phyloP scores from a whole-genome alignment of 352 stramenopile genomes.

The Globisporangium parvum region DNA sequence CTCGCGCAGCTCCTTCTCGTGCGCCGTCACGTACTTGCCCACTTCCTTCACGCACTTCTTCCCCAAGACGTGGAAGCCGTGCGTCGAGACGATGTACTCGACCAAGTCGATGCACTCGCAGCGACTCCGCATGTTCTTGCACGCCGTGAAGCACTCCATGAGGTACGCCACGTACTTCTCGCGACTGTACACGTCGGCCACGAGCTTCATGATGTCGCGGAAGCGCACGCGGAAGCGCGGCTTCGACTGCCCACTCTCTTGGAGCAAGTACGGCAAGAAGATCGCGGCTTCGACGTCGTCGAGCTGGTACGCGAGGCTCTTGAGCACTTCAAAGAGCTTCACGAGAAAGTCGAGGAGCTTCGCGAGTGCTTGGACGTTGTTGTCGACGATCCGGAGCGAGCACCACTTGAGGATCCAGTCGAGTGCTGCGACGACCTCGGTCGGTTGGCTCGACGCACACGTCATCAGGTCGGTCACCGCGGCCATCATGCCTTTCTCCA shows the following conservation, averaged over 20 bases:
- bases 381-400: constrained; percentile 78
- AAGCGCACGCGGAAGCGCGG: constrained; percentile 76
- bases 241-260: constrained; percentile 84
- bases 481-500: constrained; percentile 82
- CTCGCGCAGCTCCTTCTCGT: constrained; percentile 83
- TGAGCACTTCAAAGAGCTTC: constrained; percentile 80
- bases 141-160: constrained; percentile 76
- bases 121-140: constrained; percentile 84
- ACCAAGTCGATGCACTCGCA: constrained; percentile 82
- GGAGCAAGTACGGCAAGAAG: constrained; percentile 73
- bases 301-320: constrained; percentile 48
- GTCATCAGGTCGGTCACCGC: constrained; percentile 69
- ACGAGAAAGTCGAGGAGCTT: constrained; percentile 81
- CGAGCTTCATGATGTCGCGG: constrained; percentile 79
- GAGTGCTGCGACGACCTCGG: constrained; percentile 61
- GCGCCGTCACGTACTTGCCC: constrained; percentile 63
- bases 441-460: constrained; percentile 51
- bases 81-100: constrained; percentile 62
- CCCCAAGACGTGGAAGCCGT: constrained; percentile 58
- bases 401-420: constrained; percentile 86
- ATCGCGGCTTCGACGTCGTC: constrained; percentile 82
- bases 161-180: constrained; percentile 74
- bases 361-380: constrained; percentile 81
- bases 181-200: constrained; percentile 72
- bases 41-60: constrained; percentile 78